Base-by-base conservation (phyloP, 495 filamentous ascomycete species). In the Collariella sp. region DNA sequence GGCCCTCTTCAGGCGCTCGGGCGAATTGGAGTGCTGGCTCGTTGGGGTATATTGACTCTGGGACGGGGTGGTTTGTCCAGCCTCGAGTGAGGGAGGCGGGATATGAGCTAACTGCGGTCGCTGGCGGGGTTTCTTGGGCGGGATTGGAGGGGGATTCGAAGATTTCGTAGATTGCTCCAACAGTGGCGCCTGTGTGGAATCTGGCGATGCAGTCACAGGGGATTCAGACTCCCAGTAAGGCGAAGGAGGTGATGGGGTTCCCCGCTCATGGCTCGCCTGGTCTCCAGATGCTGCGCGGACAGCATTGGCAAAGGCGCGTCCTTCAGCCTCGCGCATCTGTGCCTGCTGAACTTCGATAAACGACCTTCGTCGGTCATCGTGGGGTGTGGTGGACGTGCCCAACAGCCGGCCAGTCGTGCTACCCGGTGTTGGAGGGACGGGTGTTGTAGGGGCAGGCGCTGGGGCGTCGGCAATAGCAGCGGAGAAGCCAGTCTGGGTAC, bases 291-390 rank as follows among this genome's bases (percentile, higher is more conserved):
- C 66, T 22, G 68, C 63, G 35, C 75, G 67, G 16, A 71, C 66
- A 34, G 72, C 74, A 23, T 80, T 70, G 13, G 84, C 78, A 56
- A 91, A 74, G 13, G 84, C 84, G 56, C 75, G 74, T 6, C 83
- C 87, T 70, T 91, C 87, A 18, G 86, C 86, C 23, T 78, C 74
- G 44, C 83, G 75, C 81, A 89, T 88, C 67, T 84, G 76, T n/a
- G 82, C 82, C 45, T 77, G 72, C n/a, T 83, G 83, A 1, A 83
- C 69, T 41, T 78, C 75, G 41, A 78, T 74, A 40, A 76, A 73
- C 1, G 74, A 78, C 44, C 68, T 72, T 46, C 75, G 65, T 36
- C 68, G 68, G 22, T 78, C 74, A 41, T 78, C 73, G 35, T 67
- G 65, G 16, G 46, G 23, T 5, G 43, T 53, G 18, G 26, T 57